Conservation (phyloP, 352 stramenopile genomes). For the Phytophthora idaei region DNA sequence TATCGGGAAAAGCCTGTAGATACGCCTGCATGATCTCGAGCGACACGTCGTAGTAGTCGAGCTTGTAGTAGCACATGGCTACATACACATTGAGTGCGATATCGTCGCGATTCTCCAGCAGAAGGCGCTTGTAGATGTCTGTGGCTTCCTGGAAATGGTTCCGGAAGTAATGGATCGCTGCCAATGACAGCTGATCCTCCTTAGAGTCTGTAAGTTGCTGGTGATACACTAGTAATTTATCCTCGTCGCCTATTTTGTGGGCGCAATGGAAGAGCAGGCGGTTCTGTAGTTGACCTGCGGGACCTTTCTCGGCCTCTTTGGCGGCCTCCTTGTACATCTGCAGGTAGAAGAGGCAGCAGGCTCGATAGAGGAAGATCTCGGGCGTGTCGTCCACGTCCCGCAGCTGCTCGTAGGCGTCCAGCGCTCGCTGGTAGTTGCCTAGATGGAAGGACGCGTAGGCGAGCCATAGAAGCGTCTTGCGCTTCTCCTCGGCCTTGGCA, state of each 20-base stretch:
- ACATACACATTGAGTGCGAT: constrained; percentile 98
- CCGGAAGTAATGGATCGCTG: constrained; percentile 95
- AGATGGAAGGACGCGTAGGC: constrained; percentile 96
- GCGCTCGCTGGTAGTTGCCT: constrained; percentile 92
- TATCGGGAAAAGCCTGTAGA: constrained; percentile 91
- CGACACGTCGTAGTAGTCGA: constrained; percentile 97
- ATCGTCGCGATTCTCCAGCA: constrained; percentile 96
- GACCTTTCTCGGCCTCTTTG: constrained; percentile 72
- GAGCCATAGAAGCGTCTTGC: constrained; percentile 91
- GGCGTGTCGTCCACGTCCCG: constrained; percentile 61
- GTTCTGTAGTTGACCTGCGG: constrained; percentile 84
- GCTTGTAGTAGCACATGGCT: constrained; percentile 99
- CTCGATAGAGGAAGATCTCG: constrained; percentile 89
- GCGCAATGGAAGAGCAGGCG: constrained; percentile 95
- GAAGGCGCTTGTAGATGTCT: constrained; percentile 96
- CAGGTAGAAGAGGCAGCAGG: constrained; percentile 94
- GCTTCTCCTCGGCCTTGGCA: constrained; percentile 55
- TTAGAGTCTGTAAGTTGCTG: constrained; percentile 92
- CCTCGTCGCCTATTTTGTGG: constrained; percentile 93
- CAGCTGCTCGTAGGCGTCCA: constrained; percentile 91
- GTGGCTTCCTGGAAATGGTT: constrained; percentile 95
- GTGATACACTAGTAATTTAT: constrained; percentile 95
- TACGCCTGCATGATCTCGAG: constrained; percentile 97
- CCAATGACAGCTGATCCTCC: constrained; percentile 95
- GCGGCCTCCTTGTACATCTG: constrained; percentile 92